phyloP scores from a whole-genome alignment of 176 grass and related monocot genomes.

The Tillandsia leiboldiana region DNA sequence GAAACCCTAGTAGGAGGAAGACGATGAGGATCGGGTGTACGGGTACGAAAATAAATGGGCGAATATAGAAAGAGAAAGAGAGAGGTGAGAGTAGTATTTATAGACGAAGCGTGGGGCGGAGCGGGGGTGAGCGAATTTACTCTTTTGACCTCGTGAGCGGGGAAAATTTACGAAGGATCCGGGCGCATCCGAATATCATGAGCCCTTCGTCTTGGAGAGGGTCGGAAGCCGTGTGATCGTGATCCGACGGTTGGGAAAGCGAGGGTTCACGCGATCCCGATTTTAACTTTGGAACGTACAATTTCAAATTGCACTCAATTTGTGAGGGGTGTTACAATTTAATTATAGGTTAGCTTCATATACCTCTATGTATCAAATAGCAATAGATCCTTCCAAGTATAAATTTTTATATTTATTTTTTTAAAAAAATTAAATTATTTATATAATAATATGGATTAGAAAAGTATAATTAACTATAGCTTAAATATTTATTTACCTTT shows the following conservation, averaged over 20 bases:
- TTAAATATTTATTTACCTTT: no score
- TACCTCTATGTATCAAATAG: no score
- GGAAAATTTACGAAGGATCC: background rate
- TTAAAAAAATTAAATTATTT: no score
- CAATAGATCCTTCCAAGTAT: no score
- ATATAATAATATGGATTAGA: no score
- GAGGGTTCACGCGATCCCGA: background rate
- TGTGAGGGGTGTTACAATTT: no score
- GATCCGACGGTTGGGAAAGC: background rate
- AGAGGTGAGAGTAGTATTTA: background rate
- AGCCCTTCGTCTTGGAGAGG: background rate
- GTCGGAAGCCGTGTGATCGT: background rate
- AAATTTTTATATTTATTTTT: no score
- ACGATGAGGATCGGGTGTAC: background rate
- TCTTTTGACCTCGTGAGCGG: background rate
- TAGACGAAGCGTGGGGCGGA: no score
- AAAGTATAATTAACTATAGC: no score
- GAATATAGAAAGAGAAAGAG: background rate
- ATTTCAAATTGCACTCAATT: no score
- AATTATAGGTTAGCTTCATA: no score
- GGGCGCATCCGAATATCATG: background rate
- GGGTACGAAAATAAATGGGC: background rate
- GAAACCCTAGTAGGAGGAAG: background rate
- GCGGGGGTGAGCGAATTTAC: no score
- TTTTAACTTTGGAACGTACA: background rate